phyloP scores from a whole-genome alignment of 768 basidiomycete species.

The Mycena sanguinolenta region DNA sequence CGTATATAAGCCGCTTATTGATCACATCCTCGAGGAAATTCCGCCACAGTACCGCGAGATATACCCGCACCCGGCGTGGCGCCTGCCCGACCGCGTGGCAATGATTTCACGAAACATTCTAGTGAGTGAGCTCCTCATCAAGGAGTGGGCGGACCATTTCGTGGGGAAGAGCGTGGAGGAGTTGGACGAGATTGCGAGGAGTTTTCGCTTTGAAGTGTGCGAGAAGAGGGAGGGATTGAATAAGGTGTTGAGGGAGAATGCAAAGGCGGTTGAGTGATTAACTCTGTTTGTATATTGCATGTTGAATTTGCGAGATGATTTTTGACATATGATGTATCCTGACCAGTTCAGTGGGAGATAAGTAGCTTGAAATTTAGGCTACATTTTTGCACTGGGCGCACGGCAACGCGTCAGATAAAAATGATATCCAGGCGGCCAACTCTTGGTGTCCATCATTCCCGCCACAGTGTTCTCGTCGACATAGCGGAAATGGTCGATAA shows the following conservation, averaged over 20 bases:
- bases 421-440: slow-evolving; percentile 6
- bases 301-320: too few species aligned
- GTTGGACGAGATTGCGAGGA: slow-evolving; percentile 80
- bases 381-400: background rate
- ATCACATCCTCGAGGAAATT: slow-evolving; percentile 72
- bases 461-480: slow-evolving; percentile 24
- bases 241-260: slow-evolving; percentile 61
- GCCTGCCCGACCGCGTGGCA: slow-evolving; percentile 64
- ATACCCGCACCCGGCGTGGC: slow-evolving; percentile 78
- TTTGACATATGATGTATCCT: too few species aligned
- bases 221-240: slow-evolving; percentile 77
- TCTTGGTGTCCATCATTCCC: slow-evolving; percentile 9
- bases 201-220: slow-evolving; percentile 81
- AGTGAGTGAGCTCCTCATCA: slow-evolving; percentile 77
- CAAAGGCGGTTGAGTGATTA: slow-evolving; percentile 35
- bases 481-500: slow-evolving; percentile 28
- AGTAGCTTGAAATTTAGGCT: too few species aligned
- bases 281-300: too few species aligned
- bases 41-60: slow-evolving; percentile 63
- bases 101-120: slow-evolving; percentile 77
- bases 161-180: slow-evolving; percentile 68
- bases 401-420: slow-evolving; percentile 10
- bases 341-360: too few species aligned
- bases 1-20: slow-evolving; percentile 74
- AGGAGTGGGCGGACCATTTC: slow-evolving; percentile 83